Percentiles rank a stretch among this genome's conserved stretches.
Evolutionary conservation across 2,329 filamentous ascomycete genomes (phyloP).

Genomic region (Akanthomyces dipterigenus): DNA sequence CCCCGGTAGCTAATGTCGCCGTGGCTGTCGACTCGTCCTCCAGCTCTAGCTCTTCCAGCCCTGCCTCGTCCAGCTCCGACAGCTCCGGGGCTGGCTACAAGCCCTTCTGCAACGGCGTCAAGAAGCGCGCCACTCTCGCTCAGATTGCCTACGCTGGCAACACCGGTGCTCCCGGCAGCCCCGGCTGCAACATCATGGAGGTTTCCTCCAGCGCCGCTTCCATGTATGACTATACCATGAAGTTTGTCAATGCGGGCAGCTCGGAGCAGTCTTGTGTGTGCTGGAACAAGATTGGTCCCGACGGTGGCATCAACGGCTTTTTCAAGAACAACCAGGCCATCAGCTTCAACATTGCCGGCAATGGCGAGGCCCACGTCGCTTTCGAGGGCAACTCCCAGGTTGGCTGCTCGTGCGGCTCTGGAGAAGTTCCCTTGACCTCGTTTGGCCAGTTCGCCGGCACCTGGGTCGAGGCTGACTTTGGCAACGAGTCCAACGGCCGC

Average conservation of each 20-base stretch:
- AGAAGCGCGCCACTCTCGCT: conserved; percentile 40
- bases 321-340: conserved; percentile 35
- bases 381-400: conserved; percentile 42
- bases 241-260: conserved; percentile 33
- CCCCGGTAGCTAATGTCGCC: background rate
- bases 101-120: conserved; percentile 28
- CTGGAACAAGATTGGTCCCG: conserved; percentile 47
- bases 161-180: conserved; percentile 25
- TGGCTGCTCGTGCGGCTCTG: conserved; percentile 36
- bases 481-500: conserved; percentile 35
- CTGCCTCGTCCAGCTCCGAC: background rate
- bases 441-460: conserved; percentile 36
- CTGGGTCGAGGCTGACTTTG: conserved; percentile 47
- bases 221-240: conserved; percentile 38
- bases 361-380: conserved; percentile 34
- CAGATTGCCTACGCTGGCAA: conserved; percentile 44
- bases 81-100: conserved; percentile 18
- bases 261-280: conserved; percentile 33
- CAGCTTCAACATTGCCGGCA: conserved; percentile 33
- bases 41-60: conserved; percentile 4
- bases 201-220: conserved; percentile 28
- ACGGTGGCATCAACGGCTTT: conserved; percentile 40
- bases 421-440: conserved; percentile 27
- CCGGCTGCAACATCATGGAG: conserved; percentile 47
- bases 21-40: background rate